Conservation (phyloP, 2,329 filamentous ascomycete genomes). For the Parascedosporium putredinis region DNA sequence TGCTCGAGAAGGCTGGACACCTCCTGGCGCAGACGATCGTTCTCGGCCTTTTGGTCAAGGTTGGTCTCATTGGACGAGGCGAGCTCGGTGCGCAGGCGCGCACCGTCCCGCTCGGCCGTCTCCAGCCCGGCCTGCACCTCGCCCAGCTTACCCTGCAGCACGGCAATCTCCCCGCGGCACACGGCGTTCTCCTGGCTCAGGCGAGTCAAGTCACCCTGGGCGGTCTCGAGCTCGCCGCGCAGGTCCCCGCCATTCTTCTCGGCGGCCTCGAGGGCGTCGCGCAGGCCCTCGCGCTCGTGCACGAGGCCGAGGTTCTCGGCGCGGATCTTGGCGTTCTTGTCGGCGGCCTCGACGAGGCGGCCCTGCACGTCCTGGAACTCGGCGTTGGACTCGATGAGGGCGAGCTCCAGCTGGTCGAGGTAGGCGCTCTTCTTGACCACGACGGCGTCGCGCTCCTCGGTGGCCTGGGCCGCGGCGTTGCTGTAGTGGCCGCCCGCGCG, state of each 20-base stretch:
- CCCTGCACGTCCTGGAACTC: background rate
- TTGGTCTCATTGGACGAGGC: background rate
- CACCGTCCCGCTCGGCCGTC: background rate
- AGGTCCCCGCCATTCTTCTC: background rate
- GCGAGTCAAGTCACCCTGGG: background rate
- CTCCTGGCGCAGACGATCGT: background rate
- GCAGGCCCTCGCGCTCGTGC: background rate
- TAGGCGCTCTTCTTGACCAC: slow-evolving; percentile 1
- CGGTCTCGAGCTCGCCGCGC: background rate
- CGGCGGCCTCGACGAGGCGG: background rate
- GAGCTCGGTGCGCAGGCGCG: background rate
- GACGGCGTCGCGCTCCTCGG: background rate
- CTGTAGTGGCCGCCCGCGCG: background rate
- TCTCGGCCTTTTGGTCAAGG: background rate
- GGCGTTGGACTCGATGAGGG: background rate
- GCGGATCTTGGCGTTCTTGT: background rate
- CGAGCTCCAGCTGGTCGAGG: background rate
- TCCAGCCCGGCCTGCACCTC: background rate
- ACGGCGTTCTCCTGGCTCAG: background rate
- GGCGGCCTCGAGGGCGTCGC: background rate
- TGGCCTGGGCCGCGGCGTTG: background rate
- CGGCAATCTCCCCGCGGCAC: background rate
- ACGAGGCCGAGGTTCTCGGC: background rate
- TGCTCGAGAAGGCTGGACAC: background rate
- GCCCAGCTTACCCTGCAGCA: background rate